These are phyloP conservation scores for Chlamydomonas incerta DNA, from an alignment of 139 green algal species.

Conservation along the genomic window DNA sequence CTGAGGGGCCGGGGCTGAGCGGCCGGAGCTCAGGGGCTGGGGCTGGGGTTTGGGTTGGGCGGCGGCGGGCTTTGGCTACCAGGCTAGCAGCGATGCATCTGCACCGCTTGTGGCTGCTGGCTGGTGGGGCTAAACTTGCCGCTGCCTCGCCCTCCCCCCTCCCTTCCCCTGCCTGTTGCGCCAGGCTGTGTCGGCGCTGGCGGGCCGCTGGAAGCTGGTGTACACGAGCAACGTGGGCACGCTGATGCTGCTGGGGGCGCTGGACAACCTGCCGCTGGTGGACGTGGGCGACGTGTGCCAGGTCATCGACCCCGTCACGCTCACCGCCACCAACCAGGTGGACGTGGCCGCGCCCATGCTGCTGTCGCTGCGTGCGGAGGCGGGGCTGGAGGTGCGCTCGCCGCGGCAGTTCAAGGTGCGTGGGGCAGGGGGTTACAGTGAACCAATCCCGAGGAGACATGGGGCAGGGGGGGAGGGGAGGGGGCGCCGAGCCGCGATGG, in stretches of 20 bases:
- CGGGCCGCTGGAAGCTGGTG: constrained; percentile 67
- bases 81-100: no score
- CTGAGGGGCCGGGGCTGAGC: no score
- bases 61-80: no score
- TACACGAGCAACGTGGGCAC: constrained; percentile 74
- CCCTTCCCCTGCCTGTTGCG: neutral
- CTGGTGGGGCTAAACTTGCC: no score
- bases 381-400: constrained; percentile 39
- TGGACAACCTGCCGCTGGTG: constrained; percentile 62
- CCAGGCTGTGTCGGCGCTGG: constrained; percentile 46
- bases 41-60: no score
- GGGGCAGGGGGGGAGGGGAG: no score
- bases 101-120: no score
- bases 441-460: no score
- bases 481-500: no score
- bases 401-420: constrained; percentile 43
- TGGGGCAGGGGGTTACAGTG: no score
- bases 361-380: constrained; percentile 37
- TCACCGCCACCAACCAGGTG: neutral
- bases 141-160: no score
- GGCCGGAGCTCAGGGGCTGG: no score
- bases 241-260: constrained; percentile 62
- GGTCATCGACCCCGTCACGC: constrained; percentile 26
- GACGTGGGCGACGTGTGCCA: constrained; percentile 71
- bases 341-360: constrained; percentile 24